Conservation (phyloP, 2,329 filamentous ascomycete genomes). For the Fusarium sterilihyphosum region DNA sequence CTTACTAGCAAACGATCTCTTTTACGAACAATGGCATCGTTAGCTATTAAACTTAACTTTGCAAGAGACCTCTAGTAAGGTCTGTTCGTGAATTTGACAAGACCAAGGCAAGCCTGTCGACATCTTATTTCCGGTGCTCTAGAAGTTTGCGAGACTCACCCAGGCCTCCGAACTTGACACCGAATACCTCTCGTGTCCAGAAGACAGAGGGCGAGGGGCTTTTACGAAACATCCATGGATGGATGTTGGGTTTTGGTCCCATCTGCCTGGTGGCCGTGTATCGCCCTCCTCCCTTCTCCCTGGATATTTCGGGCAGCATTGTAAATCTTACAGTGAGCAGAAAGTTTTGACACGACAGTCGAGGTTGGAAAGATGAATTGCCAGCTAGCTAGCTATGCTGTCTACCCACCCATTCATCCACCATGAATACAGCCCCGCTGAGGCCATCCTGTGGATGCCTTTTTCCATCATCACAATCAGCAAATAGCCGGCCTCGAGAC, state of each 20-base stretch:
- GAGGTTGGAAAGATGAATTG: not conserved
- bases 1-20: not conserved
- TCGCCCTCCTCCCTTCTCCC: not conserved
- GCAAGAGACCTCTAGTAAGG: not conserved
- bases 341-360: not conserved
- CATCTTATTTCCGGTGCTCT: not conserved
- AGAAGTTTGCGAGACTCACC: not conserved
- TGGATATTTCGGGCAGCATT: not conserved
- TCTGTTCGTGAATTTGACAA: not conserved
- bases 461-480: constrained; percentile 6
- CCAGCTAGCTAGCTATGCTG: not conserved
- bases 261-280: not conserved
- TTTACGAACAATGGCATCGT: not conserved
- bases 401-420: constrained; percentile 18
- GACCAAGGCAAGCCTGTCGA: not conserved
- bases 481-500: not conserved
- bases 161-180: not conserved
- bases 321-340: not conserved
- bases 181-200: not conserved
- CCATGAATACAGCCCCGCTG: constrained; percentile 11
- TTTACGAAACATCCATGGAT: not conserved
- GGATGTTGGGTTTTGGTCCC: not conserved
- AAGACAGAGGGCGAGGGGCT: not conserved
- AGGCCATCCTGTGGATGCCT: constrained; percentile 29
- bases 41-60: not conserved